A percentile compares a stretch with the other conserved stretches of the same genome.
These are phyloP conservation scores for Saccharomyces uvarum DNA, from an alignment of 1,139 yeast species.

Conservation along the genomic window DNA sequence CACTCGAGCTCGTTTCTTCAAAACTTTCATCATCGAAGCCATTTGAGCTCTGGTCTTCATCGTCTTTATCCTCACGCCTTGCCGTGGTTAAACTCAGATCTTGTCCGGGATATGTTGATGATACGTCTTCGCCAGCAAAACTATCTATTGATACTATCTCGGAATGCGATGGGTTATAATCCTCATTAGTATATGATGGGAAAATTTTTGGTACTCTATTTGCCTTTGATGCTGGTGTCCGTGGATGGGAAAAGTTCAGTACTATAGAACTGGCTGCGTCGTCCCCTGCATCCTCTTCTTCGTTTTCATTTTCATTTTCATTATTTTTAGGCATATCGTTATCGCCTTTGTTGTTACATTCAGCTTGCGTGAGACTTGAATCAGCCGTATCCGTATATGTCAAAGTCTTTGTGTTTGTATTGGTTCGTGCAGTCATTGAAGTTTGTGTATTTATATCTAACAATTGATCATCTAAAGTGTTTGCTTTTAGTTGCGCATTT, in stretches of 20 bases:
- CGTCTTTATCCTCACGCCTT: neutral
- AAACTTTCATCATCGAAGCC: neutral
- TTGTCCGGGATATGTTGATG: neutral
- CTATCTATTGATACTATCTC: conserved; percentile 19
- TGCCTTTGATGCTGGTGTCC: neutral
- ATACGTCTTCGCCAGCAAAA: conserved; percentile 4
- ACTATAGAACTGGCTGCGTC: conserved; percentile 20
- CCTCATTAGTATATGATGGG: conserved; percentile 4
- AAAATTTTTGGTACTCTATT: conserved; percentile 1
- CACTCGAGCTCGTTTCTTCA: neutral
- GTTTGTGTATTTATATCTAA: neutral
- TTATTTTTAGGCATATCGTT: neutral
- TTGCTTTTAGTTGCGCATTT: neutral
- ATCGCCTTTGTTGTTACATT: conserved; percentile 5
- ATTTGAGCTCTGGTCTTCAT: neutral
- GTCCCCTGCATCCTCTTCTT: conserved; percentile 9
- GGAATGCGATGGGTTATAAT: conserved; percentile 15
- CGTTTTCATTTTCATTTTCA: conserved; percentile 1
- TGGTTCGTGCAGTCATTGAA: neutral
- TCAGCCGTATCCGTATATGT: neutral
- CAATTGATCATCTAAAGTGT: neutral
- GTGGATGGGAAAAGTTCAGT: conserved; percentile 17
- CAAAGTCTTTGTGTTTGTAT: neutral
- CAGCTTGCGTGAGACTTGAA: neutral
- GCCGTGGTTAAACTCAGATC: neutral